A percentile compares a stretch with the other conserved stretches of the same genome.
These are phyloP conservation scores for Termitomyces bulborhizus DNA, from an alignment of 768 basidiomycete species.

Conservation along the genomic window DNA sequence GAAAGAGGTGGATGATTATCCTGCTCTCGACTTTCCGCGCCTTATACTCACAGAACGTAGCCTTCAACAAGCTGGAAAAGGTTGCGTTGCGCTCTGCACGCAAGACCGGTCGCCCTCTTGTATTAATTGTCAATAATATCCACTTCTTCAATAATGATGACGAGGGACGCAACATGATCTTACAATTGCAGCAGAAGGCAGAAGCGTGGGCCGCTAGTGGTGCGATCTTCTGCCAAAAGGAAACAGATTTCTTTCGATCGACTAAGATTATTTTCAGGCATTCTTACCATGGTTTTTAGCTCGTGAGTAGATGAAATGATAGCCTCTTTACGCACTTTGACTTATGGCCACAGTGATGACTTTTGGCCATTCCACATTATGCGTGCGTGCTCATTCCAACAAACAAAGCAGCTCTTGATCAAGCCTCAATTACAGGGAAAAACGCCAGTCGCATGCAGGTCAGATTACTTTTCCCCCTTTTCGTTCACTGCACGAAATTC, in stretches of 20 bases:
- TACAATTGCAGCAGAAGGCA: constrained; percentile 82
- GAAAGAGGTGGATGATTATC: constrained; percentile 51
- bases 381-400: constrained; percentile 34
- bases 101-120: constrained; percentile 58
- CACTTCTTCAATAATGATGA: constrained; percentile 75
- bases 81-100: constrained; percentile 65
- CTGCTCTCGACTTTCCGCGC: background rate
- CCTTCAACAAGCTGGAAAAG: constrained; percentile 80
- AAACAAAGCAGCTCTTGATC: background rate
- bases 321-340: constrained; percentile 8
- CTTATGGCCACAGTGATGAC: constrained; percentile 54
- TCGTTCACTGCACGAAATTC: background rate
- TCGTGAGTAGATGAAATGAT: constrained; percentile 37
- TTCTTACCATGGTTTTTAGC: constrained; percentile 74
- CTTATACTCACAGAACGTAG: constrained; percentile 23
- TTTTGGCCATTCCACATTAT: constrained; percentile 74
- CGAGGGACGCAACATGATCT: constrained; percentile 68
- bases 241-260: background rate
- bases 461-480: constrained; percentile 11
- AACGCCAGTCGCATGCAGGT: constrained; percentile 73
- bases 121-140: constrained; percentile 77
- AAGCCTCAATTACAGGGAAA: constrained; percentile 39
- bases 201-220: constrained; percentile 83
- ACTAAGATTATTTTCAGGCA: constrained; percentile 34
- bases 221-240: constrained; percentile 22